These are phyloP conservation scores for Penstemon newberryi DNA, from an alignment of 257 asterid genomes.

Conservation along the genomic window DNA sequence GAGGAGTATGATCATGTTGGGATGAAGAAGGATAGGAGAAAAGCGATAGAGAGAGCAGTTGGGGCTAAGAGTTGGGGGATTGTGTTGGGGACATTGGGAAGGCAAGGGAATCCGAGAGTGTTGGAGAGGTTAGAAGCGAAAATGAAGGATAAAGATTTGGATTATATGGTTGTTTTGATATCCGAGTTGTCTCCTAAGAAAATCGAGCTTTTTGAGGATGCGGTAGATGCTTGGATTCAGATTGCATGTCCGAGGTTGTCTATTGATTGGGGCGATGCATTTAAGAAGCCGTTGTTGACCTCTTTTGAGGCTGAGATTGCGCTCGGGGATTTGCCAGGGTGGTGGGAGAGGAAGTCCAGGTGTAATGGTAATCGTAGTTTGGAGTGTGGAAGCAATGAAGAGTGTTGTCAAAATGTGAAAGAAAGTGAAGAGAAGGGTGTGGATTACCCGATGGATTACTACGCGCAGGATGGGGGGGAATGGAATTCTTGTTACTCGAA, in stretches of 20 bases:
- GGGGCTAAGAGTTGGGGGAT: constrained; percentile 82
- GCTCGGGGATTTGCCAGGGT: constrained; percentile 76
- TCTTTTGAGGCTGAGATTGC: constrained; percentile 97
- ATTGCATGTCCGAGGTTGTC: constrained; percentile 96
- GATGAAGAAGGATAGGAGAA: constrained; percentile 80
- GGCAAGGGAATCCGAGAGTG: constrained; percentile 80
- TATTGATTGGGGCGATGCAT: constrained; percentile 97
- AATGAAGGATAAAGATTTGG: constrained; percentile 75
- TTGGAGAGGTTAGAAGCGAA: constrained; percentile 82
- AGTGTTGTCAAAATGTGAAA: constrained; percentile 43
- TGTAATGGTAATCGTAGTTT: constrained; percentile 27
- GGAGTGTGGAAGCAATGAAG: constrained; percentile 38
- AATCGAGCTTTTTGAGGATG: constrained; percentile 81
- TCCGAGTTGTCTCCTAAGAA: constrained; percentile 85
- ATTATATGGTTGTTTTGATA: constrained; percentile 81
- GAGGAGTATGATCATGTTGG: constrained; percentile 94
- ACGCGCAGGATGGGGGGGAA: constrained; percentile 93
- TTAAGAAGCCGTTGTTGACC: constrained; percentile 77
- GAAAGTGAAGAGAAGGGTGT: constrained; percentile 35
- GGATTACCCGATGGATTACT: constrained; percentile 96
- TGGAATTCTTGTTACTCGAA: constrained; percentile 87
- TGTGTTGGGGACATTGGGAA: constrained; percentile 85
- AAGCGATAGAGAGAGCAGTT: constrained; percentile 72
- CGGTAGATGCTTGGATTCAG: constrained; percentile 94
- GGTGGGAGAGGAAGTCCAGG: constrained; percentile 86